Base-by-base conservation (phyloP, 805 yeast genomes). In the Candida pseudoglaebosa region DNA sequence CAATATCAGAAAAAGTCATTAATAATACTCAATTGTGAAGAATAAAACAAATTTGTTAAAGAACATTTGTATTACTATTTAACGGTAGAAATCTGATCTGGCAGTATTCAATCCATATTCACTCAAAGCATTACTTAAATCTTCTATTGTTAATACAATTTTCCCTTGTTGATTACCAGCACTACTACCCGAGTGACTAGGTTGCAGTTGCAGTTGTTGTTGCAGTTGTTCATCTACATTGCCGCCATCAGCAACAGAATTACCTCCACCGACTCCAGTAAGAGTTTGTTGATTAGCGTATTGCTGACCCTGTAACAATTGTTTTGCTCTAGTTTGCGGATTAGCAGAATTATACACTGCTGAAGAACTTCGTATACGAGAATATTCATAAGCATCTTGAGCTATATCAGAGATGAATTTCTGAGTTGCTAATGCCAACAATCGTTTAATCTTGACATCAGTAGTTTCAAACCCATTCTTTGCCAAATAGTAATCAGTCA, bases 401-500 rank as follows among this genome's bases (percentile, higher is more conserved):
- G 99, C 96, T 21, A 93, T 82, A 57, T 93, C 99, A 44, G 90
- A 80, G 19, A 93, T 76, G 58, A 93, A 93, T 56, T 93, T 93
- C 54, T 95, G 99, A 0, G 99, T 93, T 1, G 99, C 98, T 40
- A 93, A 68, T 0, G 98, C 97, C 35, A 93, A 68, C 26, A 93
- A 66, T 38, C 98, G 71, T 59, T 89, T 90, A 41, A 66, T 59
- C 29, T 89, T 75, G 10, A 78, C 65, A 56, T 91, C 95, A 28
- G 82, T 72, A 19, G 93, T 78, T 42, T 82, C 83, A 51, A 93
- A 81, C 28, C 97, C 97, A 45, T 88, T 83, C 53, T 83, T 82
- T 17, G 87, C 78, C 37, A 91, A 64, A 53, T 91, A 93, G 57
- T 89, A 93, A 55, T 91, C 97, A 0, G 96, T 85, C 8, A 93